A percentile compares a stretch with the other conserved stretches of the same genome.
Conservation (phyloP, 768 basidiomycete species). For the Xerocomellus chrysenteron region DNA sequence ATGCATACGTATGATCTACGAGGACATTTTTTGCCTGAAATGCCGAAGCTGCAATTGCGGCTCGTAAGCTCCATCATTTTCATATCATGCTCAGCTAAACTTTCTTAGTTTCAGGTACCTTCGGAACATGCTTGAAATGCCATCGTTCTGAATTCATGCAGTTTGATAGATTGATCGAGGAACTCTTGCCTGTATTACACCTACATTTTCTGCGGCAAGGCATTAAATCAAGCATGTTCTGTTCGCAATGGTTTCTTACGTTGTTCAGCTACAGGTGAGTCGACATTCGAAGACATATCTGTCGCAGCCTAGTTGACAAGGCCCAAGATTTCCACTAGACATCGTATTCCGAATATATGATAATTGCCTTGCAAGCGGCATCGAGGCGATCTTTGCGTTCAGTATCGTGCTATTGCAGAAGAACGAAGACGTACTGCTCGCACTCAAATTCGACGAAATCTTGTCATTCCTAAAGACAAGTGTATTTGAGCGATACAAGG, state of each 20-base stretch:
- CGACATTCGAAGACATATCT: neutral
- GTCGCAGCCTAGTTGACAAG: neutral
- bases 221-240: slow-evolving; percentile 97
- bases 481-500: slow-evolving; percentile 83
- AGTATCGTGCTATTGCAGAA: slow-evolving; percentile 82
- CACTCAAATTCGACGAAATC: slow-evolving; percentile 90
- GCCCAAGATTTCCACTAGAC: slow-evolving; percentile 81
- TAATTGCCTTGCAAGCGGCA: slow-evolving; percentile 93
- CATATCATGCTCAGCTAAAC: neutral
- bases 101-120: slow-evolving; percentile 58
- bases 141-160: slow-evolving; percentile 35
- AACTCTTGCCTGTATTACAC: slow-evolving; percentile 88
- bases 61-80: slow-evolving; percentile 50
- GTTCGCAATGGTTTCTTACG: slow-evolving; percentile 98
- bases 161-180: slow-evolving; percentile 94
- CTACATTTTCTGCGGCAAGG: slow-evolving; percentile 93
- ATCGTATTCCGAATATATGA: slow-evolving; percentile 97
- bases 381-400: slow-evolving; percentile 97
- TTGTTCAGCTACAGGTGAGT: slow-evolving; percentile 90
- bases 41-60: slow-evolving; percentile 95
- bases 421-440: slow-evolving; percentile 77
- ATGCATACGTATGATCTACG: slow-evolving; percentile 97
- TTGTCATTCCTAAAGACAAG: slow-evolving; percentile 77
- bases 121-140: slow-evolving; percentile 2
- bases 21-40: slow-evolving; percentile 97